Evolutionary conservation across 1,284 basidiomycete genomes (phyloP).

Genomic region (Thelephora terrestris): DNA sequence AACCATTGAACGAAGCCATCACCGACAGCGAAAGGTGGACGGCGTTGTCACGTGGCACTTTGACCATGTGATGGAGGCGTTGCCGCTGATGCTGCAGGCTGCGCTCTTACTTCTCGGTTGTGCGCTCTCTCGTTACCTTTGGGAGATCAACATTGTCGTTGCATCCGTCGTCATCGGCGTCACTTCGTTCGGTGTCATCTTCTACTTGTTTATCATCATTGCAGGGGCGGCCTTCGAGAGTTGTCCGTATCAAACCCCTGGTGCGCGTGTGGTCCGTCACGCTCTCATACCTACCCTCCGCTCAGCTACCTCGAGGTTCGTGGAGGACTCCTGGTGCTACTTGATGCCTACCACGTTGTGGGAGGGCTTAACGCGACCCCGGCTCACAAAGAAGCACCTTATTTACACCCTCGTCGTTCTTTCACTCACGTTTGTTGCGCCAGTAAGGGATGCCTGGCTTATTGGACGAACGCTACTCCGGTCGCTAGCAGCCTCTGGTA

Average conservation of each 20-base stretch:
- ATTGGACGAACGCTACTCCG: too few species aligned
- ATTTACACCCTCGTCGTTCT: too few species aligned
- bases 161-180: not conserved
- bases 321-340: too few species aligned
- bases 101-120: constrained; percentile 1
- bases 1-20: not conserved
- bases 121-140: constrained; percentile 1
- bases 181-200: not conserved
- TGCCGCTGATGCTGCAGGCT: constrained; percentile 2
- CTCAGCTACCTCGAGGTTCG: not conserved
- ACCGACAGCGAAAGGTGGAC: constrained; percentile 1
- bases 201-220: constrained; percentile 1
- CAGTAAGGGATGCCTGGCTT: too few species aligned
- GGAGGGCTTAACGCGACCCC: too few species aligned
- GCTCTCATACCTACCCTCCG: too few species aligned
- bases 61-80: not conserved
- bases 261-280: not conserved
- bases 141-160: not conserved
- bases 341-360: too few species aligned
- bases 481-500: too few species aligned
- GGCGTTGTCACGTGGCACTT: constrained; percentile 2
- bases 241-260: constrained; percentile 5
- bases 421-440: too few species aligned
- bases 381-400: too few species aligned
- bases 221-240: not conserved